A percentile compares a stretch with the other conserved stretches of the same genome.
phyloP scores from a whole-genome alignment of 179 eudicot genomes.

The Beta macrorhiza region DNA sequence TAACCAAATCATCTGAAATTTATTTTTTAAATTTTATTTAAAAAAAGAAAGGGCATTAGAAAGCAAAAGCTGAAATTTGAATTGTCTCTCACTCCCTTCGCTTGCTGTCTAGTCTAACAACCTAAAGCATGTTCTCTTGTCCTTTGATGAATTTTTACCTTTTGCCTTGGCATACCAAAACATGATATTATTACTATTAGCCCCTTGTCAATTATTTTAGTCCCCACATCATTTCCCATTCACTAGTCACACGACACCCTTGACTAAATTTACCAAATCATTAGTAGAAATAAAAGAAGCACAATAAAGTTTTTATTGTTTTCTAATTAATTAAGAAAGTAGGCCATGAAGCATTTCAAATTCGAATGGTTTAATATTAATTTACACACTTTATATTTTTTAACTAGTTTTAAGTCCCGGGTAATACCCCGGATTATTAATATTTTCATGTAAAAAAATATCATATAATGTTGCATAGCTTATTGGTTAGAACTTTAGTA shows the following conservation, averaged over 20 bases:
- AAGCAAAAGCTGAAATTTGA: conserved; percentile 37
- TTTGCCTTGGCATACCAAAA: conserved; percentile 31
- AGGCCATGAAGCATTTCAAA: conserved; percentile 14
- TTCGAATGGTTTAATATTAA: neutral
- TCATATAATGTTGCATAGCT: no score
- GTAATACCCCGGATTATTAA: no score
- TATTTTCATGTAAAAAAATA: no score
- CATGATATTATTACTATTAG: conserved; percentile 35
- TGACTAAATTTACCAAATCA: conserved; percentile 18
- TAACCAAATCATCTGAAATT: conserved; percentile 8
- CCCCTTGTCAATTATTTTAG: conserved; percentile 8
- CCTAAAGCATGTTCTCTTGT: conserved; percentile 30
- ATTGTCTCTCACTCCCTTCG: conserved; percentile 17
- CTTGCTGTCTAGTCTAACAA: conserved; percentile 14
- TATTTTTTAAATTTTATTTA: no score
- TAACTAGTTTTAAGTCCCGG: neutral
- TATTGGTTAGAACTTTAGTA: no score
- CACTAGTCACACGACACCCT: conserved; percentile 7
- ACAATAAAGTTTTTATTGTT: neutral
- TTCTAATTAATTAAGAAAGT: neutral
- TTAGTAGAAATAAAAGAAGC: neutral
- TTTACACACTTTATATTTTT: neutral
- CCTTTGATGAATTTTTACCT: conserved; percentile 24
- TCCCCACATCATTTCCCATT: conserved; percentile 13
- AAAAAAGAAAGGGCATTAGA: neutral